These are phyloP conservation scores for Xylariaceae sp. DNA, from an alignment of 2,329 filamentous ascomycete species.

Conservation along the genomic window DNA sequence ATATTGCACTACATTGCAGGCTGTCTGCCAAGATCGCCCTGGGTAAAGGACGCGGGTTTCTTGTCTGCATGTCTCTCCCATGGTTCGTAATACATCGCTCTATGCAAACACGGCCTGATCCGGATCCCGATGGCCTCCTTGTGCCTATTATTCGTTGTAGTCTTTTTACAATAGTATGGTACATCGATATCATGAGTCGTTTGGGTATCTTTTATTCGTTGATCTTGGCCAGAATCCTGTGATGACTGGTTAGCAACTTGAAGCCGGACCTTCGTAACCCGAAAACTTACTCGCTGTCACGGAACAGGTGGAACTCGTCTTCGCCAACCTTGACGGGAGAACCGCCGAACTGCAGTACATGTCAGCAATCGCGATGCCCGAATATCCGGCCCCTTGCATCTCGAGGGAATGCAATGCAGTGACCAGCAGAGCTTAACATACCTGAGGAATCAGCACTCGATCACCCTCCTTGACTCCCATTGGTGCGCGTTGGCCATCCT, in stretches of 20 bases:
- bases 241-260: slow-evolving; percentile 12
- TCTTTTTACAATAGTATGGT: slow-evolving; percentile 5
- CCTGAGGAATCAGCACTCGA: slow-evolving; percentile 92
- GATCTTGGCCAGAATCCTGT: slow-evolving; percentile 96
- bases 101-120: slow-evolving; percentile 18
- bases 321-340: slow-evolving; percentile 96
- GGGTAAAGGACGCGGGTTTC: neutral
- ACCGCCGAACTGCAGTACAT: slow-evolving; percentile 69
- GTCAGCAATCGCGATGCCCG: slow-evolving; percentile 7
- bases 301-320: slow-evolving; percentile 92
- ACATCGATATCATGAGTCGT: slow-evolving; percentile 25
- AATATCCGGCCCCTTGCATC: no score
- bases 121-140: neutral
- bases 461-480: slow-evolving; percentile 83
- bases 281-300: slow-evolving; percentile 88
- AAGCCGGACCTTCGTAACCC: neutral
- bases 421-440: slow-evolving; percentile 32
- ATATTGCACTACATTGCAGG: neutral
- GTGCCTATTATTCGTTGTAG: slow-evolving; percentile 14
- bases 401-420: no score
- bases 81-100: slow-evolving; percentile 11
- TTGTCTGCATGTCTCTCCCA: neutral
- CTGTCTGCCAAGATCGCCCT: slow-evolving; percentile 5
- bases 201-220: slow-evolving; percentile 67
- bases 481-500: slow-evolving; percentile 80